A percentile compares a stretch with the other conserved stretches of the same genome.
Evolutionary conservation across 805 yeast species (phyloP).

Genomic region (Lipomyces chichibuensis): DNA sequence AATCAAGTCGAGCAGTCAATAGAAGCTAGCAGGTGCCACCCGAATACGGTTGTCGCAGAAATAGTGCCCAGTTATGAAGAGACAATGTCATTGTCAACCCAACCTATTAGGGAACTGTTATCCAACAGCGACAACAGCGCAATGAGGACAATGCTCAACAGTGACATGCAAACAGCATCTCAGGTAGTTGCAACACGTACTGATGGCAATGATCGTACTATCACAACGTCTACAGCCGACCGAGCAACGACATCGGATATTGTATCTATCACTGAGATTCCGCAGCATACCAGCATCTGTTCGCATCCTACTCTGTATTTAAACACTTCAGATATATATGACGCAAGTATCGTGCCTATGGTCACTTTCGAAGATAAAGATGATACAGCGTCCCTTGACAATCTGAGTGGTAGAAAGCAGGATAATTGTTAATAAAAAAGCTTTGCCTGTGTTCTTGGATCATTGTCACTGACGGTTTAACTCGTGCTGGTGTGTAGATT

Average conservation of each 20-base stretch:
- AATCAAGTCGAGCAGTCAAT: background rate
- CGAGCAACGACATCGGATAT: background rate
- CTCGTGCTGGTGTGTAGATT: background rate
- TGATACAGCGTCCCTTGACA: background rate
- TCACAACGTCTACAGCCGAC: background rate
- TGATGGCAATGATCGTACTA: background rate
- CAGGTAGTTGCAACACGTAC: background rate
- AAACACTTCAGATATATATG: conserved; percentile 2
- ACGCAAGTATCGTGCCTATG: background rate
- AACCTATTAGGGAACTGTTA: conserved; percentile 1
- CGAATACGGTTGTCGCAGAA: conserved; percentile 18
- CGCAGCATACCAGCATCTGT: background rate
- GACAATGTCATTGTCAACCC: conserved; percentile 13
- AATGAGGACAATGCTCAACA: background rate
- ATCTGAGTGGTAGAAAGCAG: background rate
- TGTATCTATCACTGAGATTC: background rate
- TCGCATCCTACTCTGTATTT: background rate
- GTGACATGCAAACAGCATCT: background rate
- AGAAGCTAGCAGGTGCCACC: background rate
- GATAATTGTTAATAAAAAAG: background rate
- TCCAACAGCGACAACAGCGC: background rate
- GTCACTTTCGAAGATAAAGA: conserved; percentile 1
- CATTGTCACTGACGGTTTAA: background rate
- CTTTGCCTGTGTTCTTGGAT: background rate
- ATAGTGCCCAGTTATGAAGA: conserved; percentile 28